Evolutionary conservation across 441 rosid species (phyloP), one percentile per base, ranked within the genome.

Genomic region (Adansonia grandidieri): DNA sequence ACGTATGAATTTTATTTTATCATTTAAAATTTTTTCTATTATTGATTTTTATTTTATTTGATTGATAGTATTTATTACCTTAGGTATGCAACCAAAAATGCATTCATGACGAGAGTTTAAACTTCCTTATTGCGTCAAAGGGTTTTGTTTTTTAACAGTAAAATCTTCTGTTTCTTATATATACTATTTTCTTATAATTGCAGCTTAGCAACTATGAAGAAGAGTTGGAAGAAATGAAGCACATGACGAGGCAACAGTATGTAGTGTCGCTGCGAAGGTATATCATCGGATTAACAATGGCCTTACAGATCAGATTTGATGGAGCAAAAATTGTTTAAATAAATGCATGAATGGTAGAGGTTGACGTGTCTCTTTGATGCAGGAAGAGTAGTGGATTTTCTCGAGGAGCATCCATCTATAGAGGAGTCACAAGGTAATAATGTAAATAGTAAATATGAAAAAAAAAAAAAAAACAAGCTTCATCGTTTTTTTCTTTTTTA

Each of bases 321-420:
- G 32, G 2, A 65, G 7, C 63, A 45, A 73, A 42, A 17, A 11
- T 32, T 7, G 32, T 47, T 20, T 4, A 9, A 0, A 24, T 7
- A 40, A 77, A 44, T 58, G 61, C 75, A 73, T 40, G 69, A 44
- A 45, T 50, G 60, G 44, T 44, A 69, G 66, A 83, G 11, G 22
- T 73, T 22, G 65, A 57, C 73, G 24, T 71, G 9, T 40, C 9
- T 56, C 13, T 45, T 6, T 22, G 56, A 14, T 69, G 82, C 89
- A 96, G 99, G 85, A 96, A 91, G 84, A 96, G 99, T 68, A 96
- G 97, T 84, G 99, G 98, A 66, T 96, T 96, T 82, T 96, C 99
- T 73, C 88, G 99, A 28, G 99, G 99, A 72, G 98, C 99, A 71
- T 96, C 99, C 47, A 91, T 94, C 11, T 96, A 96, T 77, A 88